A percentile compares a stretch with the other conserved stretches of the same genome.
Conservation (phyloP, 371 early-diverging fungal species). For the Mucor velutinosus region DNA sequence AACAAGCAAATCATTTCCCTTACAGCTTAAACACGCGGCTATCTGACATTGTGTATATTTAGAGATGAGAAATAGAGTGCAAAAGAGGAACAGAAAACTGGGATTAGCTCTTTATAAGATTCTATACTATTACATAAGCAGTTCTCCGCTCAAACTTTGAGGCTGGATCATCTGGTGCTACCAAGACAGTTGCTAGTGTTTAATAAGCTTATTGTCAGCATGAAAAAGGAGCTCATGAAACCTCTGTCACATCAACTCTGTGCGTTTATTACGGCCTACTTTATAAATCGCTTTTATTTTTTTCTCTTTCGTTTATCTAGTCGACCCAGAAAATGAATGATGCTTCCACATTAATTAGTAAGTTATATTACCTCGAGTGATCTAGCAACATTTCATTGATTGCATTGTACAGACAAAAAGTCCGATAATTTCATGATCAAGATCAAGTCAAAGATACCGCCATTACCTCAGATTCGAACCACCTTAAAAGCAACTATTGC, state of each 20-base stretch:
- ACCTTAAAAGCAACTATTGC: slow-evolving; percentile 15
- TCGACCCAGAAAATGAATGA: neutral
- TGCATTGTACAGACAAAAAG: neutral
- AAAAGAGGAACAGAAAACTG: too few relatives aligned
- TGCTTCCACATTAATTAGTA: neutral
- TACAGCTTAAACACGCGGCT: slow-evolving; percentile 15
- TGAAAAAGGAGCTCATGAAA: neutral
- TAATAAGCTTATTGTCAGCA: neutral
- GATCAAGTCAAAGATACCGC: slow-evolving; percentile 2
- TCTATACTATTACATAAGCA: neutral
- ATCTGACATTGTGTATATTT: slow-evolving; percentile 2
- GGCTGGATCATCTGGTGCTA: neutral
- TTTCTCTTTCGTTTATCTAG: neutral
- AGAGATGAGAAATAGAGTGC: neutral
- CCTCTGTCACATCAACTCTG: neutral
- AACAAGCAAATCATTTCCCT: neutral
- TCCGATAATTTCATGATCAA: neutral
- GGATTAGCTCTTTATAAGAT: too few relatives aligned
- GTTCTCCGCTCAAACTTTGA: slow-evolving; percentile 5
- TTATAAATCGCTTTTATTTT: neutral
- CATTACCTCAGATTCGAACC: slow-evolving; percentile 7
- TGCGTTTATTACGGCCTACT: neutral
- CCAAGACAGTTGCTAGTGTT: neutral
- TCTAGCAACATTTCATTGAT: neutral
- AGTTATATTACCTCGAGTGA: neutral